phyloP scores from a whole-genome alignment of 2,329 filamentous ascomycete genomes.

The Ceratocystis diversiconidia region DNA sequence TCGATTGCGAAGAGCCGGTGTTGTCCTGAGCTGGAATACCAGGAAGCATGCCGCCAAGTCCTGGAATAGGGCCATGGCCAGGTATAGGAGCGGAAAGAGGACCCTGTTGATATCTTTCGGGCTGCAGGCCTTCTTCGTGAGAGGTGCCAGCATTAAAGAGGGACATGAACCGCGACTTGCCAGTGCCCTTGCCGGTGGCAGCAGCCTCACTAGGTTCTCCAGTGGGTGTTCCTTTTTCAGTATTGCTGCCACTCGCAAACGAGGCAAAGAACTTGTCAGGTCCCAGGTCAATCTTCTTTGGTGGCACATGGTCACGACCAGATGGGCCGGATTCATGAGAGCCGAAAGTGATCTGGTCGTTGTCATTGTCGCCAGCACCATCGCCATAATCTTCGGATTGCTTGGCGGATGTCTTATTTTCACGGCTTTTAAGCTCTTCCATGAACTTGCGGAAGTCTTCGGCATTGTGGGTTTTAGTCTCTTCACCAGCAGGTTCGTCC shows the following conservation, averaged over 20 bases:
- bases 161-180: slow-evolving; percentile 64
- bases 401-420: slow-evolving; percentile 19
- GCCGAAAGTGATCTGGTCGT: not conserved
- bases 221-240: slow-evolving; percentile 39
- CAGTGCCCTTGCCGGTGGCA: slow-evolving; percentile 28
- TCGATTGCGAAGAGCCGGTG: slow-evolving; percentile 27
- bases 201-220: slow-evolving; percentile 30
- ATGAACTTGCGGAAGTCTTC: slow-evolving; percentile 94
- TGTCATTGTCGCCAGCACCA: slow-evolving; percentile 26
- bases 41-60: slow-evolving; percentile 11
- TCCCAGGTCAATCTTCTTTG: slow-evolving; percentile 39
- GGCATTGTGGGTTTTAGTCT: slow-evolving; percentile 59
- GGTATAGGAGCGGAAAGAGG: slow-evolving; percentile 15
- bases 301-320: slow-evolving; percentile 7
- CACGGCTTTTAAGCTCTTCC: slow-evolving; percentile 63
- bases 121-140: slow-evolving; percentile 16
- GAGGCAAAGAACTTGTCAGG: slow-evolving; percentile 66
- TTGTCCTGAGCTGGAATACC: slow-evolving; percentile 26
- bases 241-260: slow-evolving; percentile 30
- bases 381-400: slow-evolving; percentile 19
- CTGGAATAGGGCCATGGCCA: slow-evolving; percentile 11
- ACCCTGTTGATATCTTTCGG: slow-evolving; percentile 10
- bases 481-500: slow-evolving; percentile 57
- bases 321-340: slow-evolving; percentile 11
- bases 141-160: slow-evolving; percentile 48